Conservation (phyloP, 495 filamentous ascomycete genomes). For the Thermothielavioides terrestris region DNA sequence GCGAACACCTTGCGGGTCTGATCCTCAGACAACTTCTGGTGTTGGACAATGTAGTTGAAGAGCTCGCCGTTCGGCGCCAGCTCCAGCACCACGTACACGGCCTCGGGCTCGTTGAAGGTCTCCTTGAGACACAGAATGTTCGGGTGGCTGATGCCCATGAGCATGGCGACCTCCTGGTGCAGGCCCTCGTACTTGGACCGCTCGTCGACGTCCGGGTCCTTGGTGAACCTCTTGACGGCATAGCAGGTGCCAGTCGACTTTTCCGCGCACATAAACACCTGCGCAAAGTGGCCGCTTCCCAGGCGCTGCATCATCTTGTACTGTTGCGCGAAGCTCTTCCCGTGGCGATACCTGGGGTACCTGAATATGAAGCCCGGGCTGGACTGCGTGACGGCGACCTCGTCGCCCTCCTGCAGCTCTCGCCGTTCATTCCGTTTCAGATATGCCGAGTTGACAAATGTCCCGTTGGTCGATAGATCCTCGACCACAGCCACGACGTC, state of each 20-base stretch:
- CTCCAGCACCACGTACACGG: conserved; percentile 87
- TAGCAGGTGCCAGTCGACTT: conserved; percentile 72
- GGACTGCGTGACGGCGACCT: conserved; percentile 74
- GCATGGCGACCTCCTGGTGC: conserved; percentile 89
- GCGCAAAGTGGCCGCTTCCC: conserved; percentile 94
- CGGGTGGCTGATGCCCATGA: conserved; percentile 95
- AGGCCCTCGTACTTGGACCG: conserved; percentile 72
- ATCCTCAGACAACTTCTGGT: conserved; percentile 74
- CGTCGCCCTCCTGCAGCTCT: conserved; percentile 79
- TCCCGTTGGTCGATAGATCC: conserved; percentile 93
- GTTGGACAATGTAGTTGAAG: conserved; percentile 87
- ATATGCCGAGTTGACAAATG: conserved; percentile 85
- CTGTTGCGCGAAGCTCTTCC: conserved; percentile 74
- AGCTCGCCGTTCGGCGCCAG: conserved; percentile 87
- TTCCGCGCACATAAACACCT: conserved; percentile 85
- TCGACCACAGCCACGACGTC: conserved; percentile 74
- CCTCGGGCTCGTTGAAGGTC: conserved; percentile 85
- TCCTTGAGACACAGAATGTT: conserved; percentile 91
- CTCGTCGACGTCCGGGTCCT: conserved; percentile 67
- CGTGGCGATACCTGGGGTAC: conserved; percentile 68
- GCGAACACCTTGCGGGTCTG: conserved; percentile 80
- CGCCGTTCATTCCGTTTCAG: conserved; percentile 87
- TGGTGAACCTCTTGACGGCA: conserved; percentile 92
- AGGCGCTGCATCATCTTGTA: conserved; percentile 79
- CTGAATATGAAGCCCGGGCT: conserved; percentile 75